phyloP scores from a whole-genome alignment of 805 yeast species.

The Saccharomycopsis fodiens region DNA sequence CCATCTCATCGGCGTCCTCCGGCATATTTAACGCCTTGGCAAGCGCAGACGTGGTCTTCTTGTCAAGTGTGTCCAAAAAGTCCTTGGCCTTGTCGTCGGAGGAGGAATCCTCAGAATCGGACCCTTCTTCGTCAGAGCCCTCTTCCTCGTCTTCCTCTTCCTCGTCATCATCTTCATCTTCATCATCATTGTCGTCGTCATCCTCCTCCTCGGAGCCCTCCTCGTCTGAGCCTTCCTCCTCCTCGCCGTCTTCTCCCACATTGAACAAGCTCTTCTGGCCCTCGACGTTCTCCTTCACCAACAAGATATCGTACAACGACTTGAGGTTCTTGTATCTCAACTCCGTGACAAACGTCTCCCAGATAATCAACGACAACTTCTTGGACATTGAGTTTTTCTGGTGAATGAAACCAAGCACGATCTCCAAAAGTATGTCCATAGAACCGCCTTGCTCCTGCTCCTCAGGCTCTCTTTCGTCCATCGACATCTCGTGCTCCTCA shows the following conservation, averaged over 20 bases:
- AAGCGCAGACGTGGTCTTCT: constrained; percentile 17
- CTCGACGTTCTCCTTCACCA: constrained; percentile 67
- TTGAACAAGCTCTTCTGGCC: constrained; percentile 77
- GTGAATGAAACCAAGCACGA: constrained; percentile 16
- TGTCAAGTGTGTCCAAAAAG: constrained; percentile 17
- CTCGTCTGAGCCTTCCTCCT: constrained; percentile 33
- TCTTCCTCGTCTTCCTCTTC: constrained; percentile 20
- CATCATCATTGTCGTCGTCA: constrained; percentile 21
- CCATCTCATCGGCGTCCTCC: constrained; percentile 30
- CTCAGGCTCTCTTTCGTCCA: background rate
- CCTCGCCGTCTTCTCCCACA: constrained; percentile 43
- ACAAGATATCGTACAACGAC: constrained; percentile 45
- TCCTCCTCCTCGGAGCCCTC: constrained; percentile 31
- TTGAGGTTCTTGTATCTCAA: constrained; percentile 39
- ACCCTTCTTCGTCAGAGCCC: constrained; percentile 22
- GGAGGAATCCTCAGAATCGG: constrained; percentile 21
- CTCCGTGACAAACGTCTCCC: constrained; percentile 47
- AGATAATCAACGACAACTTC: constrained; percentile 46
- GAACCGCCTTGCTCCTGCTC: background rate
- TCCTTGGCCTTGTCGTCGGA: constrained; percentile 20
- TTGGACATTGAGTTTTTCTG: constrained; percentile 46
- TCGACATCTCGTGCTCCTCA: constrained; percentile 3
- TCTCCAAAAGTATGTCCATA: constrained; percentile 19
- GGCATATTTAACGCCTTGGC: constrained; percentile 20
- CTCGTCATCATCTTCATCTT: constrained; percentile 21